Evolutionary conservation across 306 rosid species (phyloP), one percentile per base, ranked within the genome.

Genomic region (Prunus kanzakura): DNA sequence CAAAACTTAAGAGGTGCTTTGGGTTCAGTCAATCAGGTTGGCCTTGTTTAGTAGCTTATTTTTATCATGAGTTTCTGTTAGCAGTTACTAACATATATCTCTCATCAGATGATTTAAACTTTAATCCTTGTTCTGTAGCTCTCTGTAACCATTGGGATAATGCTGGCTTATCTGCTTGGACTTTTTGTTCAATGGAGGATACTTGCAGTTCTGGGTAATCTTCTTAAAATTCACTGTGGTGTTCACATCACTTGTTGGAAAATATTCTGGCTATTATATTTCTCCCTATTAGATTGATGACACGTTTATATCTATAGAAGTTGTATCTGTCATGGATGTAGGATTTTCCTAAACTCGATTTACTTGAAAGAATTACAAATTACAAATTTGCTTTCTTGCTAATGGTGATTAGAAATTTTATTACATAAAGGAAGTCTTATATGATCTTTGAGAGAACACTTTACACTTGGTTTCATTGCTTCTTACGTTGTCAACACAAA

Each of bases 131-230:
- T 79, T 76, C 35, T 79, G 76, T 69, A 95, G 99, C 99, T 92
- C 63, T 87, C 99, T 66, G 96, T 95, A 83, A 95, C 99, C 67
- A 69, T 86, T 74, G 99, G 97, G 80, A 95, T 92, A 77, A 70
- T 95, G 97, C 83, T 95, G 84, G 96, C 97, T 81, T 95, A 92
- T 87, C 76, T 92, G 85, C 90, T 95, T 41, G 99, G 99, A 70
- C 86, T 95, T 76, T 95, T 95, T 83, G 97, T 92, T 82, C 74
- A 82, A 8, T 95, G 99, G 99, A 90, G 99, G 91, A 52, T 88
- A 78, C 99, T 95, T 38, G 99, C 99, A 73, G 88, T 92, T 74
- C 72, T 95, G 83, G 99, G 99, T 95, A 89, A 87, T 82, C 62
- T 55, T 51, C 83, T 72, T 12, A 7, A 69, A 19, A 60, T 38